Evolutionary conservation across 1,284 basidiomycete species (phyloP).

Genomic region (Baeospora myosura): DNA sequence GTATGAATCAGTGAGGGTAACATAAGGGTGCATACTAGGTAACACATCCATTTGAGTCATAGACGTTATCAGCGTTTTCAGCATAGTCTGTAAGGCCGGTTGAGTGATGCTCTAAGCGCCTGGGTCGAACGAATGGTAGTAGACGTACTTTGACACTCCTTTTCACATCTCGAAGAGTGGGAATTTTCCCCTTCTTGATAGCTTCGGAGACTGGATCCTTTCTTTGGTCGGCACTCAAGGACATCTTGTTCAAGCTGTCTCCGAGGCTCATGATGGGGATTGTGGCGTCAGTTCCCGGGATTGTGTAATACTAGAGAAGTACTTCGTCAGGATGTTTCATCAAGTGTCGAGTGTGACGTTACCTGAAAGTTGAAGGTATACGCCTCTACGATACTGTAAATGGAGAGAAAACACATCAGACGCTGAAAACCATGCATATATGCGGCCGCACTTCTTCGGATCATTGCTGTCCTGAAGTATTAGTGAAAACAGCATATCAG

Average conservation of each 20-base stretch:
- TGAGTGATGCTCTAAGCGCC: background rate
- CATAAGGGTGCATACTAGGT: constrained; percentile 44
- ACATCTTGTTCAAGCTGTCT: constrained; percentile 42
- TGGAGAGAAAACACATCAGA: no score
- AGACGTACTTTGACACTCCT: constrained; percentile 55
- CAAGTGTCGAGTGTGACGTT: constrained; percentile 6
- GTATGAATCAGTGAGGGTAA: background rate
- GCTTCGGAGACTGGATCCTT: constrained; percentile 52
- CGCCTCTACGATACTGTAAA: constrained; percentile 63
- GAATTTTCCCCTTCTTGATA: constrained; percentile 45
- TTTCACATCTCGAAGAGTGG: constrained; percentile 68
- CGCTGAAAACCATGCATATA: constrained; percentile 16
- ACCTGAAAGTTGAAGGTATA: constrained; percentile 79
- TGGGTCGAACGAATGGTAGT: background rate
- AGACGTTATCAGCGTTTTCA: constrained; percentile 68
- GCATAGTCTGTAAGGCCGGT: constrained; percentile 39
- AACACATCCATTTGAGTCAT: constrained; percentile 72
- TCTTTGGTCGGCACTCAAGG: constrained; percentile 29
- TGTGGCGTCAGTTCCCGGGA: constrained; percentile 45
- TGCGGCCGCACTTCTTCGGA: constrained; percentile 59
- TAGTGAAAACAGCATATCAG: constrained; percentile 2
- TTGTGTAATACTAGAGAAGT: constrained; percentile 46
- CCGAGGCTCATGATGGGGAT: constrained; percentile 66
- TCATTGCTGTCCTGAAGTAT: constrained; percentile 71
- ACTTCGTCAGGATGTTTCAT: constrained; percentile 2